Percentiles rank a stretch among this genome's conserved stretches.
Evolutionary conservation across 495 filamentous ascomycete genomes (phyloP).

Genomic region (Aspergillus olivimuriae): DNA sequence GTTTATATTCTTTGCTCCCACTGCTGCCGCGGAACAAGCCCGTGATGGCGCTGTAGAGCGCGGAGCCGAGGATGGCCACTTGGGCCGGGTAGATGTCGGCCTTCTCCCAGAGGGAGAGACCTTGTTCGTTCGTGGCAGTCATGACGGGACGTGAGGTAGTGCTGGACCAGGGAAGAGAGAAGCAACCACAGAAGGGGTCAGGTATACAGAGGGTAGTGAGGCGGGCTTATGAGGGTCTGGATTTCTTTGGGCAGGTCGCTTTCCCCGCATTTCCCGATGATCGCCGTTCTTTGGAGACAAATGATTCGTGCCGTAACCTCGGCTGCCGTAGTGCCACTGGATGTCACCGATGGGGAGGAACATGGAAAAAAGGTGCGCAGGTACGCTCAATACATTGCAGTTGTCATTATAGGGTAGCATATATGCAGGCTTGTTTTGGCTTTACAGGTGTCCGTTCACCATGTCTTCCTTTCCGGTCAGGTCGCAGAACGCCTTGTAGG

Average conservation of each 20-base stretch:
- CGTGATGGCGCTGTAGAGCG: constrained; percentile 24
- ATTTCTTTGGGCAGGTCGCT: background rate
- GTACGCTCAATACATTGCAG: too few relatives aligned
- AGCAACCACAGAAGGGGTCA: too few relatives aligned
- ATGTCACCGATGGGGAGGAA: too few relatives aligned
- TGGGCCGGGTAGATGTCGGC: constrained; percentile 19
- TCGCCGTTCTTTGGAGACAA: background rate
- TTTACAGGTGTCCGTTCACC: constrained; percentile 29
- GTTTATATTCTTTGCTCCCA: constrained; percentile 23
- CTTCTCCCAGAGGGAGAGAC: constrained; percentile 35
- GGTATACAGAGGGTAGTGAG: too few relatives aligned
- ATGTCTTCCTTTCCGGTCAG: constrained; percentile 51
- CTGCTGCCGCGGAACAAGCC: constrained; percentile 33
- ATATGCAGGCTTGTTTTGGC: too few relatives aligned
- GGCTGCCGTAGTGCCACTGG: background rate
- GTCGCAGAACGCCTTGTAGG: constrained; percentile 95
- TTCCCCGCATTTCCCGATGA: background rate
- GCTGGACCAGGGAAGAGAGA: background rate
- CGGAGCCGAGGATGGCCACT: constrained; percentile 14
- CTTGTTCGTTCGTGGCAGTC: background rate
- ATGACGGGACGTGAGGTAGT: background rate
- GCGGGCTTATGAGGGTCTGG: too few relatives aligned
- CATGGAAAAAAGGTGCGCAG: too few relatives aligned
- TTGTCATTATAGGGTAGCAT: too few relatives aligned
- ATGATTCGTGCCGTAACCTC: background rate